Evolutionary conservation across 768 basidiomycete species (phyloP).

Genomic region (Pleurotus platypus): DNA sequence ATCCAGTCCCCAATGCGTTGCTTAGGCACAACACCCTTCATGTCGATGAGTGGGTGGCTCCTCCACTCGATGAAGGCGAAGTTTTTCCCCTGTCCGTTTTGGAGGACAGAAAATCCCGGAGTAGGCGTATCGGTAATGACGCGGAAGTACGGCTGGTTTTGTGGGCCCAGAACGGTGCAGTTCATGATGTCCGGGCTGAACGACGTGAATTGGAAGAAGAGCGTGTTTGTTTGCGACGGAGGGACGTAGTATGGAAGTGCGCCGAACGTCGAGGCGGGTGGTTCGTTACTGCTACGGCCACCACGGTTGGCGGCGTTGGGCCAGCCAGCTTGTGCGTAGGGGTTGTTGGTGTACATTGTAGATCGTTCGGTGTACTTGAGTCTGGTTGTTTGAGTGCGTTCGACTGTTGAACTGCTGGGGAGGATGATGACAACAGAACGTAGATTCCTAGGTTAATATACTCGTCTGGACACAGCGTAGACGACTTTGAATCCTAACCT

Average conservation of each 20-base stretch:
- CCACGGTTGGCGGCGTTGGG: slow-evolving; percentile 19
- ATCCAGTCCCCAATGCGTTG: slow-evolving; percentile 38
- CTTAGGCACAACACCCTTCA: slow-evolving; percentile 25
- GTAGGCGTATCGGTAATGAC: slow-evolving; percentile 30
- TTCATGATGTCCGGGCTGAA: slow-evolving; percentile 29
- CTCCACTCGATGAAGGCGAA: slow-evolving; percentile 40
- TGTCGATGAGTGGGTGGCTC: slow-evolving; percentile 29
- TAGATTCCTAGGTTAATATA: background rate
- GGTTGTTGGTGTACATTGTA: slow-evolving; percentile 22
- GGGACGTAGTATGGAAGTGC: slow-evolving; percentile 54
- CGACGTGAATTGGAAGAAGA: slow-evolving; percentile 45
- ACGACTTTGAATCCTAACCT: background rate
- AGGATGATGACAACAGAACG: background rate
- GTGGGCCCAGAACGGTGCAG: slow-evolving; percentile 35
- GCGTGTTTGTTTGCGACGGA: slow-evolving; percentile 25
- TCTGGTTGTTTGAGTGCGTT: background rate
- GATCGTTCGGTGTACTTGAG: background rate
- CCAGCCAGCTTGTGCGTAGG: slow-evolving; percentile 22
- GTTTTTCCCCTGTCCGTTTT: slow-evolving; percentile 29
- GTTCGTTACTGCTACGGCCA: slow-evolving; percentile 14
- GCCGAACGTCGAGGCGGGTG: slow-evolving; percentile 55
- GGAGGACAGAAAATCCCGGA: slow-evolving; percentile 32
- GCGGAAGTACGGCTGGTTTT: slow-evolving; percentile 33
- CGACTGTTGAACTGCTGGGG: background rate
- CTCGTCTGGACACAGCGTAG: background rate